These are phyloP conservation scores for Annulohypoxylon truncatum DNA, from an alignment of 2,329 filamentous ascomycete genomes.

Conservation along the genomic window DNA sequence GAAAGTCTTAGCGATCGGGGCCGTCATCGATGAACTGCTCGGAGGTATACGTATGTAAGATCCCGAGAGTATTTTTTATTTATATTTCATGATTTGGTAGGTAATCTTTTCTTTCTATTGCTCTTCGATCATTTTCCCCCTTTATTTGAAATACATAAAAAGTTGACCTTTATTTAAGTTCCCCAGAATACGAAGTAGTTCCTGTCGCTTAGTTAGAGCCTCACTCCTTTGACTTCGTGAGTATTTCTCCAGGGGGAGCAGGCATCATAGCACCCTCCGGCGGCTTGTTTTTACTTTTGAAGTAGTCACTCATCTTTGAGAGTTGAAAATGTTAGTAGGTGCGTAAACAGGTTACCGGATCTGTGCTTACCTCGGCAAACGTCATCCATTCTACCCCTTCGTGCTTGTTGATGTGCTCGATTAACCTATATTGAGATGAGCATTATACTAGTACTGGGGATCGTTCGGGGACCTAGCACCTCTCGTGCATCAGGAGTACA, in stretches of 20 bases:
- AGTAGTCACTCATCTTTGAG: slow-evolving; percentile 75
- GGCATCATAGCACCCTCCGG: slow-evolving; percentile 71
- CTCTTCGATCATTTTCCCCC: too few relatives aligned
- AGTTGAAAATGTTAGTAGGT: slow-evolving; percentile 1
- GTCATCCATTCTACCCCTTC: slow-evolving; percentile 74
- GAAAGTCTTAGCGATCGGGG: slow-evolving; percentile 60
- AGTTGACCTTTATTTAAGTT: not conserved
- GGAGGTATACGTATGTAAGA: not conserved
- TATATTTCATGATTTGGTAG: not conserved
- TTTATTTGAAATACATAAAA: too few relatives aligned
- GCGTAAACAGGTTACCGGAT: not conserved
- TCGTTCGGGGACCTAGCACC: slow-evolving; percentile 53
- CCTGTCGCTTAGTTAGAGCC: not conserved
- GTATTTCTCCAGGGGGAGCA: slow-evolving; percentile 63
- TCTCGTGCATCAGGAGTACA: slow-evolving; percentile 78
- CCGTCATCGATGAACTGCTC: slow-evolving; percentile 50
- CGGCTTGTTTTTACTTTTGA: slow-evolving; percentile 72
- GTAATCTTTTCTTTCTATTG: not conserved
- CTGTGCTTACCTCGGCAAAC: slow-evolving; percentile 54
- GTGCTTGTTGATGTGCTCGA: slow-evolving; percentile 74
- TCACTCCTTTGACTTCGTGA: slow-evolving; percentile 52
- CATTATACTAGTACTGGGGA: slow-evolving; percentile 5
- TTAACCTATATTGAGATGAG: slow-evolving; percentile 58
- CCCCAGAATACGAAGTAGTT: too few relatives aligned
- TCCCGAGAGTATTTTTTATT: too few relatives aligned